Base-by-base conservation (phyloP, 2,329 filamentous ascomycete genomes). In the Phialophora macrospora region DNA sequence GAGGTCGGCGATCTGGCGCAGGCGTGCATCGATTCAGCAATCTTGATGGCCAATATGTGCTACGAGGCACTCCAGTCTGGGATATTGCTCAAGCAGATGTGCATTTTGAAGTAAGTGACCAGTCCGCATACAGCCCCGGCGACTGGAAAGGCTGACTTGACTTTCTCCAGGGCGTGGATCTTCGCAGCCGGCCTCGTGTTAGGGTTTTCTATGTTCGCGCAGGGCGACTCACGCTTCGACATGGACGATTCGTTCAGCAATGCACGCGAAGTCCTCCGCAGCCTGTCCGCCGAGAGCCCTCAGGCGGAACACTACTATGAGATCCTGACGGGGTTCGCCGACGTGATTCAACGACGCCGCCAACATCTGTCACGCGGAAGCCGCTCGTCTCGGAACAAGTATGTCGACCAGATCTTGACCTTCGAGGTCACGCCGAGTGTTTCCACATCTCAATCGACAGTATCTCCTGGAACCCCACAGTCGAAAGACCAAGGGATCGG, bases 271-370 rank as follows among this genome's bases (percentile, higher is more conserved):
- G 81, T 87, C 0, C 77, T 88, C 1, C 76, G 76, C 1, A 79
- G 79, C 34, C 73, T 87, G 0, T 79, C 82, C 0, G 73, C 74
- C 0, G 79, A 82, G 55, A 85, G 83, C 48, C 82, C 84, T 0
- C 85, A 87, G 66, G 85, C 85, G 2, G 81, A 79, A 2, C 84
- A 87, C 59, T 87, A 88, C 69, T 78, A 81, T 12, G 83, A 86
- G 5, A 87, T 87, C 22, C 75, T 87, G 7, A 81, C 77, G 0
- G 75, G 79, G 2, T 74, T 85, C 4, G 77, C 79, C 0, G 78
- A 79, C 9, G 82, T 82, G 0, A 80, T 85, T 9, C 69, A 72
- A 3, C 76, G 80, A 57, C 79, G 80, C 65, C 77, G 80, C 14
- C 74, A 77, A 48, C 73, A 74, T 30, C 72, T 77, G 38, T 66